These are phyloP conservation scores for Cutaneotrichosporon sp. DNA, from an alignment of 1,284 basidiomycete genomes.

Conservation along the genomic window DNA sequence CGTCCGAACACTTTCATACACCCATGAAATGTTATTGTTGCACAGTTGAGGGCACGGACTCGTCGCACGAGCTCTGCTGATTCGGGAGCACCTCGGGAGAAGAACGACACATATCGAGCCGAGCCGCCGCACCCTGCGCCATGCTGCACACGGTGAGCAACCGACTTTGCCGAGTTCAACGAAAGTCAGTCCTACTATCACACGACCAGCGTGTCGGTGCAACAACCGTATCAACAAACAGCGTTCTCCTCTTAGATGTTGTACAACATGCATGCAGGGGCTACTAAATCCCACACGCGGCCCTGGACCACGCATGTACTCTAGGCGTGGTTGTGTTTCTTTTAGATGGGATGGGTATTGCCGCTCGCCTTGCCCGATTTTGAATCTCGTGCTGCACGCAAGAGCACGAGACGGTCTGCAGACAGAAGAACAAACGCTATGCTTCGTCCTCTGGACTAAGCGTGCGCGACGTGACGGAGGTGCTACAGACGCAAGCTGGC, in stretches of 20 bases:
- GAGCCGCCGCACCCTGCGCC: too few species aligned
- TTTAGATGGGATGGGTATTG: neutral
- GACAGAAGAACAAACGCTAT: neutral
- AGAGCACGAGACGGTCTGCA: neutral
- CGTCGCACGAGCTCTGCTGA: too few species aligned
- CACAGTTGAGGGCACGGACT: too few species aligned
- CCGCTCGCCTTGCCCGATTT: neutral
- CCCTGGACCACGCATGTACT: neutral
- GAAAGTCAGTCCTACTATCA: too few species aligned
- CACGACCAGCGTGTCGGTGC: too few species aligned
- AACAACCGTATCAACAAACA: neutral
- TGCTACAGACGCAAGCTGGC: neutral
- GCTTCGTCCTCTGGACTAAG: too few species aligned
- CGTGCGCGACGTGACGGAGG: neutral
- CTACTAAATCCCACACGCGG: conserved; percentile 5
- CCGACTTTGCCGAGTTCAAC: too few species aligned
- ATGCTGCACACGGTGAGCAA: too few species aligned
- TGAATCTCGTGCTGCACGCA: neutral
- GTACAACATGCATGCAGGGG: conserved; percentile 24
- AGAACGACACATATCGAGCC: too few species aligned
- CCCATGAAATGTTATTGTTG: too few species aligned
- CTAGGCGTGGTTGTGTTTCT: conserved; percentile 3
- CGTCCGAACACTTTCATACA: too few species aligned
- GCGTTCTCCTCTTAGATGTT: conserved; percentile 10
- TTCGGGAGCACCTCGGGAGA: too few species aligned